Base-by-base conservation (phyloP, 1,284 basidiomycete species). In the Bjerkandera adusta region DNA sequence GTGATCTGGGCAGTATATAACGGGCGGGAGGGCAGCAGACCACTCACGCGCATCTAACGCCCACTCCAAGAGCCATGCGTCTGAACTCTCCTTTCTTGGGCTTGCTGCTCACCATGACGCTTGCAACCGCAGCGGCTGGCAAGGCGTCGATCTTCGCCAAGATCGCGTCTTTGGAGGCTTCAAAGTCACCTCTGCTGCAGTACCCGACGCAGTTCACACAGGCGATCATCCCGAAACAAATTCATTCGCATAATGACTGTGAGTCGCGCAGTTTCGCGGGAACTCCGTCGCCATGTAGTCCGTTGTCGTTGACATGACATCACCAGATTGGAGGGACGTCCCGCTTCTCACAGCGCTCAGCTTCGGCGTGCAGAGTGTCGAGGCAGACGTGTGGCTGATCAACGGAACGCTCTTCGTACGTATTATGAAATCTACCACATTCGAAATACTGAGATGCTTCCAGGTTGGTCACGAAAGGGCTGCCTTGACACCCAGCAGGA, bases 161-260 rank as follows among this genome's bases (percentile, higher is more conserved):
- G 48, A 76, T 78, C 27, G 52, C 62, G 6, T 49, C 57, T 13
- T 56, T 78, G n/a, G 64, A 73, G 51, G 49, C 60, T 4, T 62
- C 68, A 27, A 71, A 74, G 45, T 70, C 75, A n/a, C 62, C 65
- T 15, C 55, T 73, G 15, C 55, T 77, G 38, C 62, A 60, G 21
- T 78, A 76, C 57, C 75, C 76, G 2, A 75, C 74, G 1, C 71
- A 76, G 53, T 71, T 75, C 49, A 76, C 76, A 1, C 75, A 76
- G 53, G 63, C 64, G 44, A 72, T 78, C 37, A 65, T 77, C 15
- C 76, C 76, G 1, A 77, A 76, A 55, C 49, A 51, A 4, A 77
- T 79, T 22, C 76, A 78, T 55, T 78, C 76, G 0, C 76, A 80
- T 53, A 79, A 79, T 54, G 75, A 78, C 47, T 79, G 76, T 77